Evolutionary conservation across 331 rosid genomes (phyloP), one percentile per base, ranked within the genome.

Genomic region (Arachis monticola): DNA sequence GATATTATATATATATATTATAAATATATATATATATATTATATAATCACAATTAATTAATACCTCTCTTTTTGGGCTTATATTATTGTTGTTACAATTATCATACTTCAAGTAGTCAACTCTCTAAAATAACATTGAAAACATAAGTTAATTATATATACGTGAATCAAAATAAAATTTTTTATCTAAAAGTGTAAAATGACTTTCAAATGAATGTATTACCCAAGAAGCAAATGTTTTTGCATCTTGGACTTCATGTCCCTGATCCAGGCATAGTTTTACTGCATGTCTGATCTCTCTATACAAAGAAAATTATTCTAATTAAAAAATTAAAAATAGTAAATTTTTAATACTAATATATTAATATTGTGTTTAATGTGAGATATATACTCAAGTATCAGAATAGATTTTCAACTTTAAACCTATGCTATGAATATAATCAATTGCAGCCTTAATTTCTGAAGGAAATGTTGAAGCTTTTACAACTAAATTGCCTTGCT

Each of bases 211-310:
- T 44, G 12, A 60, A 78, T 40, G 63, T 2, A 55, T 65, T 88
- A 89, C 97, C 97, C 97, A 89, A 1, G 96, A 89, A 82, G 93
- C 89, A 78, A 92, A 92, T 60, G 89, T 85, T 40, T 76, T 83
- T 55, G 97, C 96, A 78, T 92, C 97, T 78, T 88, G 93, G 5
- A 83, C 88, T 55, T 92, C 97, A 66, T 86, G 77, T 32, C 93
- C 93, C 48, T 89, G 80, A 92, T 63, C 96, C 93, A 10, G 97
- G 96, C 96, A 92, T 88, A 2, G 73, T 64, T 73, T 79, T 69
- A 61, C 96, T 92, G 64, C 97, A 92, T 31, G 97, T 92, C 65
- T 67, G 83, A 75, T 11, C 61, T 72, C 97, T 92, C 27, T 22
- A 22, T 22, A 80, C 76, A 78, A 0, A 67, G 50, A 22, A 22